Percentiles rank a stretch among this genome's conserved stretches.
Evolutionary conservation across 495 filamentous ascomycete species (phyloP).

Genomic region (Aspergillus steynii): DNA sequence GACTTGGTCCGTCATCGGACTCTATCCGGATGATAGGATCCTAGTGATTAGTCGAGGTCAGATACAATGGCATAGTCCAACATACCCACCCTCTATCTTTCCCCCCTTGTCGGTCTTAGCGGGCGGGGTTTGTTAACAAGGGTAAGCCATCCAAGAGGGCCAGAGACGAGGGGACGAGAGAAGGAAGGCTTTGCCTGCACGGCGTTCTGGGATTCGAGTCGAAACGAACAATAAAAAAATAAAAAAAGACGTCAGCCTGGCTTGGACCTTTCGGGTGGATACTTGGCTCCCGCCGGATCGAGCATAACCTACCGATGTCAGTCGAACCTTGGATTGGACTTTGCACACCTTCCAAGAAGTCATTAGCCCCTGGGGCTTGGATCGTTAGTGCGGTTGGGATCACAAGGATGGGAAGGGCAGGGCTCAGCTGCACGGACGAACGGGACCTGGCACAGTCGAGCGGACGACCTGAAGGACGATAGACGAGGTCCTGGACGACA

Average conservation of each 20-base stretch:
- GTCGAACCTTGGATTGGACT: neutral
- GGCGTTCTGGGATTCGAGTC: constrained; percentile 1
- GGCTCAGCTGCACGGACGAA: constrained; percentile 17
- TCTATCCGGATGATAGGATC: constrained; percentile 14
- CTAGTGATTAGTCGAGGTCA: constrained; percentile 8
- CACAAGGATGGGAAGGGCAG: constrained; percentile 1
- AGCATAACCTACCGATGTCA: neutral
- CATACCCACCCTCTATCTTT: neutral
- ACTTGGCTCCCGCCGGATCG: constrained; percentile 2
- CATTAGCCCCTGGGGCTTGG: neutral
- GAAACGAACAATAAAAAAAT: neutral
- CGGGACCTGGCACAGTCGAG: constrained; percentile 1
- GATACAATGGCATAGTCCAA: constrained; percentile 8
- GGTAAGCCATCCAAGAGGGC: neutral
- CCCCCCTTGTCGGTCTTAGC: neutral
- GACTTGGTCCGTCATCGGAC: constrained; percentile 6
- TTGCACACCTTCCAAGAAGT: neutral
- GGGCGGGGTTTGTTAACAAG: constrained; percentile 2
- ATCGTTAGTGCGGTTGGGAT: constrained; percentile 11
- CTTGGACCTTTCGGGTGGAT: constrained; percentile 7
- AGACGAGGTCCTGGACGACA: neutral
- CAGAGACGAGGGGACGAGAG: neutral
- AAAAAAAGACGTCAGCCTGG: constrained; percentile 13
- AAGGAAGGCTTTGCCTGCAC: constrained; percentile 11
- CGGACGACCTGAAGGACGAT: neutral